A percentile compares a stretch with the other conserved stretches of the same genome.
These are phyloP conservation scores for Fusarium compactum DNA, from an alignment of 2,329 filamentous ascomycete species.

Conservation along the genomic window DNA sequence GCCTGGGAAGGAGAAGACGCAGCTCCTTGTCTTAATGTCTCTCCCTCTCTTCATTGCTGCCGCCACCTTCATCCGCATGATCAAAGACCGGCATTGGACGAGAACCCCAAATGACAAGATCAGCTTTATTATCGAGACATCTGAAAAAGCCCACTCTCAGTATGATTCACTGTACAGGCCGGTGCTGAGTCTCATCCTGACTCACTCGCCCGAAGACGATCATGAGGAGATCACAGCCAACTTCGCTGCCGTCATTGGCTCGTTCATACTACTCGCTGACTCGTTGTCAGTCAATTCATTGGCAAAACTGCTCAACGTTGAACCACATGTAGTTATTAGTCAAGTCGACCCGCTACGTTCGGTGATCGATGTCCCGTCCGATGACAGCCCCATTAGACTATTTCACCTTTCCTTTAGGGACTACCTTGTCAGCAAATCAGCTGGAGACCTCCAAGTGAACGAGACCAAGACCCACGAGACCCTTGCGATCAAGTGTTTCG, in stretches of 20 bases:
- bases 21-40: not conserved
- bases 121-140: not conserved
- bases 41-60: not conserved
- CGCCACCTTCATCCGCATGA: not conserved
- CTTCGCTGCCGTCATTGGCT: slow-evolving; percentile 33
- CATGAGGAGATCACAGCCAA: fast-evolving
- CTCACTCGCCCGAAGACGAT: not conserved
- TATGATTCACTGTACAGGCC: not conserved
- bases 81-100: not conserved
- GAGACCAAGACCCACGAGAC: slow-evolving; percentile 21
- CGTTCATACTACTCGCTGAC: slow-evolving; percentile 40
- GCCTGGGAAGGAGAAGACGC: fast-evolving
- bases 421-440: slow-evolving; percentile 48
- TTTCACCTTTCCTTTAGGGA: slow-evolving; percentile 56
- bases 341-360: not conserved
- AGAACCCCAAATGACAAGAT: not conserved
- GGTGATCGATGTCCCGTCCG: not conserved
- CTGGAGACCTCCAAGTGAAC: slow-evolving; percentile 44
- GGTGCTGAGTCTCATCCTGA: not conserved
- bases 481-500: slow-evolving; percentile 30
- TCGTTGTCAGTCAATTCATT: slow-evolving; percentile 35
- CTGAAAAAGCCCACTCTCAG: fast-evolving
- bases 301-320: not conserved
- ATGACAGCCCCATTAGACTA: slow-evolving; percentile 16
- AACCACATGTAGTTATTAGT: not conserved